Percentiles rank a stretch among this genome's conserved stretches.
phyloP scores from a whole-genome alignment of 805 yeast species.

The Candida dendrica region DNA sequence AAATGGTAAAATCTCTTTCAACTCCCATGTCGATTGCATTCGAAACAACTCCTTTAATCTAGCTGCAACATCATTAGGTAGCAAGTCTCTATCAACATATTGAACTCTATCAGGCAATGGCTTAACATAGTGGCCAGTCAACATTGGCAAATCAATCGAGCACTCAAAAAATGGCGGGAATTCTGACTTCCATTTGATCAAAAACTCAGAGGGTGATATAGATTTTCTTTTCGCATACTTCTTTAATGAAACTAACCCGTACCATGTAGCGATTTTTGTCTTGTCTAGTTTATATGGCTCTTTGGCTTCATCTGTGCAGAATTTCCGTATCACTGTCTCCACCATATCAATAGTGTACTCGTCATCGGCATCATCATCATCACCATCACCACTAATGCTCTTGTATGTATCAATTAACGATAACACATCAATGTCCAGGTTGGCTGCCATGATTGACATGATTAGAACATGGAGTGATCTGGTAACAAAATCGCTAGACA shows the following conservation, averaged over 20 bases:
- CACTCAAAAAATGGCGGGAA: conserved; percentile 60
- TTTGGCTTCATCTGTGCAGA: conserved; percentile 22
- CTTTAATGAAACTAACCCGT: conserved; percentile 48
- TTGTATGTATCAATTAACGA: conserved; percentile 22
- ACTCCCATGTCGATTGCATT: conserved; percentile 50
- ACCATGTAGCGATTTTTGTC: conserved; percentile 46
- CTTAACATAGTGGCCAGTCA: conserved; percentile 48
- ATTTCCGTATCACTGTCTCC: conserved; percentile 42
- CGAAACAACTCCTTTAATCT: conserved; percentile 48
- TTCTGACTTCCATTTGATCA: conserved; percentile 54
- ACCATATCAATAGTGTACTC: conserved; percentile 37
- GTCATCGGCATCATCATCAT: conserved; percentile 13
- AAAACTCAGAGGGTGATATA: conserved; percentile 42
- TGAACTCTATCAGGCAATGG: conserved; percentile 41
- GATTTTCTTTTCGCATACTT: conserved; percentile 25
- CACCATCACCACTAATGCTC: conserved; percentile 22
- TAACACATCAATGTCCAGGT: conserved; percentile 22
- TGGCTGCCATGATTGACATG: conserved; percentile 31
- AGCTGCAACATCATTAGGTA: conserved; percentile 41
- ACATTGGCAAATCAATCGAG: conserved; percentile 44
- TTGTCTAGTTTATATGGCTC: conserved; percentile 33
- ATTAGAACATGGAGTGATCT: conserved; percentile 28
- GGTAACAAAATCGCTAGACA: conserved; percentile 27
- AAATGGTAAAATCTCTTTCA: conserved; percentile 59
- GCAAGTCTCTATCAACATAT: conserved; percentile 40